Evolutionary conservation across 805 yeast genomes (phyloP).

Genomic region (Torulaspora delbrueckii): DNA sequence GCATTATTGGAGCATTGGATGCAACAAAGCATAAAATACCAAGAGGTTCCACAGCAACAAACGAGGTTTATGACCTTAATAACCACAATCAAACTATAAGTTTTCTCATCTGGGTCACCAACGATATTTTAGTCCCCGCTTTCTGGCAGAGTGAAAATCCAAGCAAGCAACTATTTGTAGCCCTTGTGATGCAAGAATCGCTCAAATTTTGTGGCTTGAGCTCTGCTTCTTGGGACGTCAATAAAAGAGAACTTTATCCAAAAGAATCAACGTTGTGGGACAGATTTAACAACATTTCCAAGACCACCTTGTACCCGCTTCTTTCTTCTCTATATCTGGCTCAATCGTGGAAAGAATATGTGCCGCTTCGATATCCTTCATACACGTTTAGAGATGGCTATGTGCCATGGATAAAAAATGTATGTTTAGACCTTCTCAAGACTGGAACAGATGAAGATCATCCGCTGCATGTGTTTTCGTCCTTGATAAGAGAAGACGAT

Average conservation of each 20-base stretch:
- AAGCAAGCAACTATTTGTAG: constrained; percentile 71
- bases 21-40: constrained; percentile 48
- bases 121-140: constrained; percentile 68
- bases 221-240: constrained; percentile 32
- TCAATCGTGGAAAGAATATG: constrained; percentile 47
- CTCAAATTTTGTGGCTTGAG: constrained; percentile 56
- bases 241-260: constrained; percentile 23
- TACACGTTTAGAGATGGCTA: constrained; percentile 52
- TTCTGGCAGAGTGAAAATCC: constrained; percentile 92
- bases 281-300: constrained; percentile 57
- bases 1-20: constrained; percentile 75
- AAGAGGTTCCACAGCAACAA: constrained; percentile 30
- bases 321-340: constrained; percentile 64
- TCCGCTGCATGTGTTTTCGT: constrained; percentile 61
- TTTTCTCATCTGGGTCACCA: constrained; percentile 62
- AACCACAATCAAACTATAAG: constrained; percentile 56
- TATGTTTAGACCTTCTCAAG: constrained; percentile 62
- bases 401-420: constrained; percentile 64
- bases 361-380: constrained; percentile 56
- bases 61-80: constrained; percentile 58
- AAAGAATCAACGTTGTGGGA: constrained; percentile 49
- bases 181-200: constrained; percentile 84
- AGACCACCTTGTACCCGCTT: constrained; percentile 70
- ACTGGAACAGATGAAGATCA: constrained; percentile 32
- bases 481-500: constrained; percentile 65